Evolutionary conservation across 108 stramenopile genomes (phyloP), one percentile per base, ranked within the genome.

Genomic region (Skeletonema grethae): DNA sequence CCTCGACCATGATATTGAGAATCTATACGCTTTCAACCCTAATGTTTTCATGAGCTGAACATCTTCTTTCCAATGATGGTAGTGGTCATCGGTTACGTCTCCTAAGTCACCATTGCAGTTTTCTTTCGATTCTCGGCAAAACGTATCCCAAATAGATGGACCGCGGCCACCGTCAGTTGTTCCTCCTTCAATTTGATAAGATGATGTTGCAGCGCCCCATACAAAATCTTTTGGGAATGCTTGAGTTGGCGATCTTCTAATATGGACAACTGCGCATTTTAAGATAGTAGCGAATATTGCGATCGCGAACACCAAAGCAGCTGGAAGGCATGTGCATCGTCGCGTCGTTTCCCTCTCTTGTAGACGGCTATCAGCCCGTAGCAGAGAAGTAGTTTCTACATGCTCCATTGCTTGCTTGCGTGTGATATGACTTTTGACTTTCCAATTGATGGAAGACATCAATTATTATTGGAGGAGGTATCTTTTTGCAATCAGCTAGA

Each of bases 121-220:
- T 9, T 75, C 82, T 32, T 63, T 50, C 5, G 65, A 68, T 71
- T 64, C 28, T 38, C 71, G 16, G 34, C 87, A 86, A 70, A 86
- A 98, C 5, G 82, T 82, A 82, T 98, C 98, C 98, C 98, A 98
- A 53, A 97, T 96, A 5, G 92, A 84, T n/a, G 63, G 35, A 2
- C 96, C 96, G 8, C 94, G 73, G 15, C 95, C 95, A 31, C 84
- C 97, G 43, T 83, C 88, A 29, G 87, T 43, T 5, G 75, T 59
- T 0, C 85, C 96, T 5, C 98, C 98, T 83, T 98, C 98, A 20
- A 97, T 83, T 76, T 98, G 96, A 68, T 93, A 96, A 15, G 86
- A 61, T 9, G 96, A 95, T 8, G 95, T 97, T 3, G 96, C 96
- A 5, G 87, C 77, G 6, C 98, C 98, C 94, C 94, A 98, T 13